Base-by-base conservation (phyloP, 257 asterid genomes). In the Cordia subcordata region DNA sequence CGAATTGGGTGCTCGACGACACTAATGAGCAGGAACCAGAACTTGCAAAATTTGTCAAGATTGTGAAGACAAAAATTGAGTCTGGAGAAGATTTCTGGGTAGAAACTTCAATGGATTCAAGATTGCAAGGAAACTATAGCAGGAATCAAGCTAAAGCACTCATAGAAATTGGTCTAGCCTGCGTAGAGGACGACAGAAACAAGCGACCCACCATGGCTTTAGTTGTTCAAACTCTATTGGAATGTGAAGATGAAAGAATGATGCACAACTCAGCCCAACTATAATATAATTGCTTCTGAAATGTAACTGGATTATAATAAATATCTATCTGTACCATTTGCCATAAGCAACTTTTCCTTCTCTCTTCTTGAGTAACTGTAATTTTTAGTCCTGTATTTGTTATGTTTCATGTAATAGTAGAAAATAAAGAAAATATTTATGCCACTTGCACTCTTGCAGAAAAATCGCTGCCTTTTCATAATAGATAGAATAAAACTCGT, bases 191-290 rank as follows among this genome's bases (percentile, higher is more conserved):
- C 40, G 88, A 81, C 35, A 70, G 90, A 58, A 83, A 79, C 45
- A 77, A 74, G 64, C 66, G 95, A 54, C 90, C 95, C 1, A 79
- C 84, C 1, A 88, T 88, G 93, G 94, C 76, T 11, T 61, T 83
- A 10, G 95, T 85, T 8, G 85, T 76, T 42, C 86, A 85, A 49
- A 56, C 72, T 49, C 56, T 88, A 51, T 54, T 79, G 55, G 82
- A 81, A 54, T 74, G 68, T 55, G 82, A 79, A 57, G 74, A 76
- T 11, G 12, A 42, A 42, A 42, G 3, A 14, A 8, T 42, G 10
- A 42, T 42, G 2, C 4, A 4, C 12, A 27, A 27, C 6, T 11
- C 12, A 42, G 15, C 1, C 12, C 47, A 14, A 42, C 47, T 10
- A 2, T 42, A 14, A n/a, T n/a, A n/a, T n/a, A n/a, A 42, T 3